Conservation (phyloP, 306 rosid species). For the Castanea mollissima region DNA sequence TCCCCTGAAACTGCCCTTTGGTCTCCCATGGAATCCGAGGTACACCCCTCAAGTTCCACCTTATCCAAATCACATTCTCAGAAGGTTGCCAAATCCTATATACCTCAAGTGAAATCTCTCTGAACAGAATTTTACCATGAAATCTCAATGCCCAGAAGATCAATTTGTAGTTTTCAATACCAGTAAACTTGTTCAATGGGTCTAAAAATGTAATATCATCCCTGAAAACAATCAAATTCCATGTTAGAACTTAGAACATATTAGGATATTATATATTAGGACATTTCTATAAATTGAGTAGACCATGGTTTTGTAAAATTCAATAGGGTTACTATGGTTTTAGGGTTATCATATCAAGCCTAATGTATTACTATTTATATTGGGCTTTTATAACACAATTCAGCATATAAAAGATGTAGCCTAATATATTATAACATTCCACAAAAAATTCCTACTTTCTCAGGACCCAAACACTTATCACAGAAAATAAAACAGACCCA, state of each 20-base stretch:
- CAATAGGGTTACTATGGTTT: too few relatives aligned
- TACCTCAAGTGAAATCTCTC: conserved; percentile 77
- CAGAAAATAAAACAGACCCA: conserved; percentile 11
- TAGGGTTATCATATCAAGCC: too few relatives aligned
- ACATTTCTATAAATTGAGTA: too few relatives aligned
- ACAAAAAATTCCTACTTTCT: conserved; percentile 9
- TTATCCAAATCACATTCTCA: conserved; percentile 75
- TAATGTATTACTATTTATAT: too few relatives aligned
- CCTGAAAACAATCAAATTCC: conserved; percentile 52
- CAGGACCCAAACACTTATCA: neutral
- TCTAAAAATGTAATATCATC: conserved; percentile 79
- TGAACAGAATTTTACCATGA: conserved; percentile 77
- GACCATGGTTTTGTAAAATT: too few relatives aligned
- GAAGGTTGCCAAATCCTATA: conserved; percentile 93
- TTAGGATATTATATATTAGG: too few relatives aligned
- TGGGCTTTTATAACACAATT: too few relatives aligned
- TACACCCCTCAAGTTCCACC: conserved; percentile 88
- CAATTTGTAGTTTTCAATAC: conserved; percentile 82
- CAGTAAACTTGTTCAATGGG: conserved; percentile 80
- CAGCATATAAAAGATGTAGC: too few relatives aligned
- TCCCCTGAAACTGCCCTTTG: conserved; percentile 91
- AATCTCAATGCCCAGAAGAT: conserved; percentile 94
- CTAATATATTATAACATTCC: too few relatives aligned
- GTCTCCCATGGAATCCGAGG: conserved; percentile 97
- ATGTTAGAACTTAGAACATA: neutral